Percentiles rank a stretch among this genome's conserved stretches.
Conservation (phyloP, 129 eudicot genomes). For the Oenanthe sinensis region DNA sequence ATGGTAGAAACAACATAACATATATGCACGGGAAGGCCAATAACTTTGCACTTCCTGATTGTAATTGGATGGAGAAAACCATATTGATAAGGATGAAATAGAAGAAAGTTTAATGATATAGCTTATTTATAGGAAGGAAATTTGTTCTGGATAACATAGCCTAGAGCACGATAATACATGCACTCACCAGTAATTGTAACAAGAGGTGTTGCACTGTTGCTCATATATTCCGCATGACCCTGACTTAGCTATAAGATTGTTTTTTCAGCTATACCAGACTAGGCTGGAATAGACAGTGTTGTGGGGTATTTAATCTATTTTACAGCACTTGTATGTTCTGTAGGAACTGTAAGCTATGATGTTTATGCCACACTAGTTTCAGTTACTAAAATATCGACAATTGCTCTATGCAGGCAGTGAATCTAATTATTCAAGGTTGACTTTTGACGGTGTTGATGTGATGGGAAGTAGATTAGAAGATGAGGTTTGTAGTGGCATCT, state of each 20-base stretch:
- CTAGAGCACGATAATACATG: too few species aligned
- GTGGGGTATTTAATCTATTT: background rate
- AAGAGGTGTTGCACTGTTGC: too few species aligned
- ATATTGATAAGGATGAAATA: background rate
- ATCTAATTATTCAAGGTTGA: slow-evolving; percentile 60
- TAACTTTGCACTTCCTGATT: background rate
- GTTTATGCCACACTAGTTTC: background rate
- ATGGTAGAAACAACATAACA: background rate
- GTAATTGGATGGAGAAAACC: background rate
- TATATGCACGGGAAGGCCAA: background rate
- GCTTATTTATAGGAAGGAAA: background rate
- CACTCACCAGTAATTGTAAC: too few species aligned
- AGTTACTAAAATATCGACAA: slow-evolving; percentile 9
- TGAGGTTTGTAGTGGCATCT: slow-evolving; percentile 49
- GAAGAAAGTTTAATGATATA: background rate
- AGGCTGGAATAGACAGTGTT: too few species aligned
- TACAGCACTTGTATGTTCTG: background rate
- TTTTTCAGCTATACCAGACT: background rate
- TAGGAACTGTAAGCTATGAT: background rate
- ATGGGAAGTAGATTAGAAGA: slow-evolving; percentile 92
- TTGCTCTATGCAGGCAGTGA: slow-evolving; percentile 62
- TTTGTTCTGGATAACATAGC: background rate
- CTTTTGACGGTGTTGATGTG: slow-evolving; percentile 93
- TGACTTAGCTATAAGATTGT: background rate
- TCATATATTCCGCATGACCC: too few species aligned